Conservation (phyloP, 495 filamentous ascomycete genomes). For the Lepidopterella palustris region DNA sequence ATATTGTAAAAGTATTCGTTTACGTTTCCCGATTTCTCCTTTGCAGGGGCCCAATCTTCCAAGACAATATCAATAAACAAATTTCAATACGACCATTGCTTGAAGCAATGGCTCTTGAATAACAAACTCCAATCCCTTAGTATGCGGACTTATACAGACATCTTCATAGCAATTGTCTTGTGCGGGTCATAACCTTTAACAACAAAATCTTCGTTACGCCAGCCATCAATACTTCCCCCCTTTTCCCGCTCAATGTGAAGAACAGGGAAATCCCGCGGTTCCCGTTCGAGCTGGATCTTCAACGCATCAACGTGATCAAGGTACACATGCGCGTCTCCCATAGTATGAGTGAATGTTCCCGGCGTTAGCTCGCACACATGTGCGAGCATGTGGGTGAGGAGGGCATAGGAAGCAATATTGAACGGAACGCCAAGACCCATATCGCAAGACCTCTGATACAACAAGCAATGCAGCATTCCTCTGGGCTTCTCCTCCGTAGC, state of each 20-base stretch:
- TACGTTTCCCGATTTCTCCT: too few relatives aligned
- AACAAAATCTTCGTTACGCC: conserved; percentile 81
- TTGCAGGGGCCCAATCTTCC: too few relatives aligned
- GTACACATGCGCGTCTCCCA: conserved; percentile 97
- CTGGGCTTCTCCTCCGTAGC: conserved; percentile 41
- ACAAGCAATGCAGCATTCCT: conserved; percentile 70
- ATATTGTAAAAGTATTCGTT: too few relatives aligned
- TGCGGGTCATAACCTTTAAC: conserved; percentile 86
- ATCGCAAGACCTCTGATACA: conserved; percentile 94
- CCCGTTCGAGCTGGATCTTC: conserved; percentile 66
- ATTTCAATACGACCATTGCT: too few relatives aligned
- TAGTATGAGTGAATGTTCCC: conserved; percentile 79
- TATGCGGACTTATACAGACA: conserved; percentile 64
- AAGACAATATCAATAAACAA: too few relatives aligned
- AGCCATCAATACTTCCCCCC: conserved; percentile 70
- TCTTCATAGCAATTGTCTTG: conserved; percentile 91
- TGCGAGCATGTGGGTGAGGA: conserved; percentile 90
- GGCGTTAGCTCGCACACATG: conserved; percentile 76
- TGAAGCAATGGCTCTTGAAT: too few relatives aligned
- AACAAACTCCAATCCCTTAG: neutral
- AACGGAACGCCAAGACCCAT: conserved; percentile 97
- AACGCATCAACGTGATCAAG: conserved; percentile 87
- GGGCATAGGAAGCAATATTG: conserved; percentile 90
- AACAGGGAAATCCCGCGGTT: conserved; percentile 75
- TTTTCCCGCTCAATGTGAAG: conserved; percentile 61